These are phyloP conservation scores for Meyerozyma sp. DNA, from an alignment of 1,139 yeast species.

Conservation along the genomic window DNA sequence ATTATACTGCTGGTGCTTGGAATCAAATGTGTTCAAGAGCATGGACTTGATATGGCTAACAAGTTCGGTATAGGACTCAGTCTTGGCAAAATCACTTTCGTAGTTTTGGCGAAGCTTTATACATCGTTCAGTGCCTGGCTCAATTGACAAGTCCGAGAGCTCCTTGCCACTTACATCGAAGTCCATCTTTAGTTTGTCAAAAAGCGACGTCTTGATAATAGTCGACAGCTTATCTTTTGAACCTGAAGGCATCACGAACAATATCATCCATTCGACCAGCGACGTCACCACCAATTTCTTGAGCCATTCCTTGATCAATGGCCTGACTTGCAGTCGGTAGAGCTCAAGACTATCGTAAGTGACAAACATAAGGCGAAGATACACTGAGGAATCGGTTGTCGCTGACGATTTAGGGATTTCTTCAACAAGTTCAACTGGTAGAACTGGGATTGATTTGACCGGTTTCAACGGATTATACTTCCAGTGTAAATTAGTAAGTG, in stretches of 20 bases:
- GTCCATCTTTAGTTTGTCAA: conserved; percentile 63
- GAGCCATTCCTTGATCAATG: conserved; percentile 79
- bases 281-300: conserved; percentile 37
- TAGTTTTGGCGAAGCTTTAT: conserved; percentile 37
- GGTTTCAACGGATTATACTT: conserved; percentile 50
- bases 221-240: conserved; percentile 37
- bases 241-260: conserved; percentile 48
- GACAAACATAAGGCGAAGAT: conserved; percentile 65
- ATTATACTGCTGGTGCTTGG: conserved; percentile 37
- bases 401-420: conserved; percentile 44
- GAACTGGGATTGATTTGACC: conserved; percentile 59
- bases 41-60: conserved; percentile 44
- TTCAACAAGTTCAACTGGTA: conserved; percentile 57
- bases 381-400: conserved; percentile 34
- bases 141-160: conserved; percentile 9
- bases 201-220: conserved; percentile 48
- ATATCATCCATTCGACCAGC: conserved; percentile 59
- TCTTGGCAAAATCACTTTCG: conserved; percentile 29
- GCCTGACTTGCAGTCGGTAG: conserved; percentile 75
- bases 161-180: conserved; percentile 49
- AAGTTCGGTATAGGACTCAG: conserved; percentile 48
- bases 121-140: conserved; percentile 24
- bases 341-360: conserved; percentile 63
- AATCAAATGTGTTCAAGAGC: conserved; percentile 52
- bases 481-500: conserved; percentile 79